Conservation (phyloP, 129 eudicot genomes). For the Escallonia rubra region DNA sequence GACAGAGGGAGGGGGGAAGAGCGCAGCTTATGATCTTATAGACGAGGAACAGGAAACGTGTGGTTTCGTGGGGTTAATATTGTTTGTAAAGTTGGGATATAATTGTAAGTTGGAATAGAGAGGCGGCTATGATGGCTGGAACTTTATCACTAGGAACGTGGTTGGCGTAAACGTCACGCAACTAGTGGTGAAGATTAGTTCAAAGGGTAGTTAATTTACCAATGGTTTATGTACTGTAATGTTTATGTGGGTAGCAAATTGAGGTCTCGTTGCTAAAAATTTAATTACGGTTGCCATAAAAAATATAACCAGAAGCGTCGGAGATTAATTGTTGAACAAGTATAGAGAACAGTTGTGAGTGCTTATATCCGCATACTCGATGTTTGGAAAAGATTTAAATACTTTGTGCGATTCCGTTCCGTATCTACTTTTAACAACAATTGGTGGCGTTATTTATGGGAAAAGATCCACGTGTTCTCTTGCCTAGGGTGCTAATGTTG, state of each 20-base stretch:
- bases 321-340: neutral
- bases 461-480: too few species aligned
- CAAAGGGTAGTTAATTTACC: neutral
- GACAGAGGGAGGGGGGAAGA: neutral
- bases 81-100: neutral
- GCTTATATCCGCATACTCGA: too few species aligned
- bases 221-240: neutral
- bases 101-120: slow-evolving; percentile 8
- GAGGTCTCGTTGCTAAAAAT: neutral
- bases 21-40: neutral
- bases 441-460: too few species aligned
- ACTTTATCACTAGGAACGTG: neutral
- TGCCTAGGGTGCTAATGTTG: neutral
- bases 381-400: too few species aligned
- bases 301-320: neutral
- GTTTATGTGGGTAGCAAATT: neutral
- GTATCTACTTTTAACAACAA: too few species aligned
- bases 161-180: slow-evolving; percentile 18
- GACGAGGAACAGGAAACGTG: neutral
- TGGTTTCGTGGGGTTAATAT: neutral
- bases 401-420: too few species aligned
- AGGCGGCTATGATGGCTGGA: slow-evolving; percentile 16
- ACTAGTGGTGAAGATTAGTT: neutral
- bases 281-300: neutral
- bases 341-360: neutral